These are phyloP conservation scores for Oryza rufipogon DNA, from an alignment of 176 grass and related monocot genomes.

Conservation along the genomic window DNA sequence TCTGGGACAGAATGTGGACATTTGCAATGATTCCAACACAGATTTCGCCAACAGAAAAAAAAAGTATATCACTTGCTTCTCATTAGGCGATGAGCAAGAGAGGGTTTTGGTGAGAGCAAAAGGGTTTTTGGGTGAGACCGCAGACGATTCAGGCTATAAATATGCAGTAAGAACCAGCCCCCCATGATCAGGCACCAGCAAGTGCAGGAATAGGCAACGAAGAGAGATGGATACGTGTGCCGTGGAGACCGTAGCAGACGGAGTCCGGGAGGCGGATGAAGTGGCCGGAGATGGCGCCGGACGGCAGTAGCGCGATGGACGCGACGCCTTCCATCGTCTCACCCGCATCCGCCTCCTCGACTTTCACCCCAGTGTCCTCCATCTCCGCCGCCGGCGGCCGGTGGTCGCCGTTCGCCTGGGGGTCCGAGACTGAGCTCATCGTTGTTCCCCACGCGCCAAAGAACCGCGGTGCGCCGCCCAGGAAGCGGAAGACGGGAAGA, in stretches of 20 bases:
- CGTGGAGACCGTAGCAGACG: slow-evolving; percentile 90
- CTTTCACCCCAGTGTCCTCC: slow-evolving; percentile 5
- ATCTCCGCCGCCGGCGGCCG: neutral
- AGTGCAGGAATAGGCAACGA: neutral
- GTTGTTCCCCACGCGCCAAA: neutral
- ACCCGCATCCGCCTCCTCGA: slow-evolving; percentile 41
- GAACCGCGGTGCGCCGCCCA: neutral
- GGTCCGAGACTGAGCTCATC: slow-evolving; percentile 36
- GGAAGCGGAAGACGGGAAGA: neutral
- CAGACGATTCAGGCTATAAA: slow-evolving; percentile 7
- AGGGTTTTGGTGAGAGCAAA: neutral
- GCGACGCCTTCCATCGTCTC: slow-evolving; percentile 87
- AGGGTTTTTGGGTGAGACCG: neutral
- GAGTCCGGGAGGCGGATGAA: slow-evolving; percentile 85
- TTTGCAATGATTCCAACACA: neutral
- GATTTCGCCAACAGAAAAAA: slow-evolving; percentile 7
- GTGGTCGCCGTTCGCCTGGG: slow-evolving; percentile 23
- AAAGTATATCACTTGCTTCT: neutral
- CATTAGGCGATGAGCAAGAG: neutral
- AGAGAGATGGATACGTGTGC: slow-evolving; percentile 56
- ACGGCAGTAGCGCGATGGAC: slow-evolving; percentile 84
- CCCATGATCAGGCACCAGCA: neutral
- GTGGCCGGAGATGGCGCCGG: slow-evolving; percentile 86
- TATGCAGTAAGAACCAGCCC: neutral
- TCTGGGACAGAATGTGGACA: neutral